Evolutionary conservation across 192 early-diverging fungal genomes (phyloP).

Genomic region (Coemansia sp.): DNA sequence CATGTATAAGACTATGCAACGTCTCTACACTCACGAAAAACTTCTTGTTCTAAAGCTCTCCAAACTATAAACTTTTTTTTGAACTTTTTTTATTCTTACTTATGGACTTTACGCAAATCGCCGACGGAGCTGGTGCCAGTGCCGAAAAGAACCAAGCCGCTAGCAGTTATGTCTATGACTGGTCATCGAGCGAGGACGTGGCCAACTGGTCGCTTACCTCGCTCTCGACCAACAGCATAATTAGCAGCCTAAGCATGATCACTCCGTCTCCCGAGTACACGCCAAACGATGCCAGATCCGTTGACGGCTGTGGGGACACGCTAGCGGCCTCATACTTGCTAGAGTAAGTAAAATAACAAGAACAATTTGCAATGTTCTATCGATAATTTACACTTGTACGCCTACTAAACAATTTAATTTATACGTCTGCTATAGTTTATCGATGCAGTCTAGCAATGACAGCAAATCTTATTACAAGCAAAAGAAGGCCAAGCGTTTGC

Average conservation of each 20-base stretch:
- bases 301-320: conserved; percentile 15
- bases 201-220: conserved; percentile 28
- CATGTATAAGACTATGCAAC: background rate
- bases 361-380: background rate
- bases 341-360: conserved; percentile 2
- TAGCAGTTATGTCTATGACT: conserved; percentile 16
- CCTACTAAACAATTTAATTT: too few species aligned
- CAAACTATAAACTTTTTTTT: background rate
- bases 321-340: conserved; percentile 7
- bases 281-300: background rate
- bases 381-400: background rate
- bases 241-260: conserved; percentile 16
- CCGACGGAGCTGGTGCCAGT: background rate
- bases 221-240: conserved; percentile 19
- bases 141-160: background rate
- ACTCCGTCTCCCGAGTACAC: conserved; percentile 19
- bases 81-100: background rate
- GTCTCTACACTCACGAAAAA: background rate
- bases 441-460: background rate
- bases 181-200: conserved; percentile 25
- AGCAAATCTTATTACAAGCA: background rate
- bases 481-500: background rate
- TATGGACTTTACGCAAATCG: background rate
- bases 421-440: background rate
- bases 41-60: background rate